A percentile compares a stretch with the other conserved stretches of the same genome.
phyloP scores from a whole-genome alignment of 2,329 filamentous ascomycete genomes.

The Microsporum ferrugineum region DNA sequence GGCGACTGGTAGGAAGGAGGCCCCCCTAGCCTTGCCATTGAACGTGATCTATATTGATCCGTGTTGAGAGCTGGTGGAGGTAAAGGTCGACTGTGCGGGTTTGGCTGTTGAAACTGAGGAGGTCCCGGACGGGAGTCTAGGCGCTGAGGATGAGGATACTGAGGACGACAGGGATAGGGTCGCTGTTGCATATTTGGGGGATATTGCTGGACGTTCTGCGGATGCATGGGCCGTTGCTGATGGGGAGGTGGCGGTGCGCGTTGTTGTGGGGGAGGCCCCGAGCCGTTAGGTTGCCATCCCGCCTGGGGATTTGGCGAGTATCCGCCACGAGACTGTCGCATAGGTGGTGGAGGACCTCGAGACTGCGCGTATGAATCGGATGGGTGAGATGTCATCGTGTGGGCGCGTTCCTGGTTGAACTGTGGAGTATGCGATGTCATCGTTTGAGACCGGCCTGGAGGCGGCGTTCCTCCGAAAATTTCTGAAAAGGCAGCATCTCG shows the following conservation, averaged over 20 bases:
- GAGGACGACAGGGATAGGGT: slow-evolving; percentile 53
- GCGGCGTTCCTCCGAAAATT: slow-evolving; percentile 82
- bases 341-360: slow-evolving; percentile 22
- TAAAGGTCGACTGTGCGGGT: slow-evolving; percentile 45
- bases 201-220: slow-evolving; percentile 19
- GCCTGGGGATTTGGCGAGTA: slow-evolving; percentile 31
- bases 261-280: slow-evolving; percentile 15
- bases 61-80: slow-evolving; percentile 65
- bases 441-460: slow-evolving; percentile 81
- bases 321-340: slow-evolving; percentile 36
- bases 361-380: slow-evolving; percentile 35
- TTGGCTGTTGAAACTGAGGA: slow-evolving; percentile 47
- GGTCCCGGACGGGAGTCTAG: slow-evolving; percentile 50
- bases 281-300: slow-evolving; percentile 30
- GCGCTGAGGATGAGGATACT: slow-evolving; percentile 62
- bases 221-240: slow-evolving; percentile 19
- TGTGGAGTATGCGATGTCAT: slow-evolving; percentile 71
- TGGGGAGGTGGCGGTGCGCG: slow-evolving; percentile 15
- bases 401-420: slow-evolving; percentile 57
- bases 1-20: slow-evolving; percentile 60
- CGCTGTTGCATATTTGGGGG: slow-evolving; percentile 49
- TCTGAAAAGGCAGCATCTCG: slow-evolving; percentile 92
- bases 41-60: slow-evolving; percentile 85
- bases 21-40: slow-evolving; percentile 64
- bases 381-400: slow-evolving; percentile 58